Evolutionary conservation across 345 rosid species (phyloP), one percentile per base, ranked within the genome.

Genomic region (Cardiospermum halicacabum): DNA sequence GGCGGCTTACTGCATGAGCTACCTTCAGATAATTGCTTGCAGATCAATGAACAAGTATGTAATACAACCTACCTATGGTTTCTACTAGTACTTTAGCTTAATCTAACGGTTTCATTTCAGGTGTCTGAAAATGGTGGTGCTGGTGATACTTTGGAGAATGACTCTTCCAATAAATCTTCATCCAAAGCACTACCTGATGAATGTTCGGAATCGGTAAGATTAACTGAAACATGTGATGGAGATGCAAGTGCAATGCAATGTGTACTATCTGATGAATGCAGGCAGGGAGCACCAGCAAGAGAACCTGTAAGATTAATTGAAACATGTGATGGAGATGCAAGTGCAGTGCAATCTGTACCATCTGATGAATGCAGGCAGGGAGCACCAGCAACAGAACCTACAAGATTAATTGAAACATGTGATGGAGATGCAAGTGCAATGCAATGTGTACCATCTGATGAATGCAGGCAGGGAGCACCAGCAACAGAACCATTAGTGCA

Each of bases 221-320:
- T 76, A 54, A 66, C 79, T 70, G 74, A 42, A 71, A 62, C 47
- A 19, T 75, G 65, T 62, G 69, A 56, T 66, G 71, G 73, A 68
- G 65, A 62, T 56, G 74, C 73, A 66, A n/a, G n/a, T n/a, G n/a
- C n/a, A n/a, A n/a, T n/a, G n/a, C n/a, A n/a, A n/a, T n/a, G n/a
- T n/a, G n/a, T n/a, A n/a, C n/a, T n/a, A n/a, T n/a, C n/a, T n/a
- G n/a, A n/a, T n/a, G n/a, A n/a, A n/a, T n/a, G n/a, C n/a, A n/a
- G n/a, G n/a, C n/a, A n/a, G n/a, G n/a, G n/a, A n/a, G n/a, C n/a
- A n/a, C n/a, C n/a, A n/a, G n/a, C n/a, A n/a, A n/a, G n/a, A n/a
- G n/a, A 51, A 30, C 74, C 69, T 32, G 51, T 63, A 19, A 26
- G 75, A 64, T 70, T 76, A 54, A 66, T 78, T 70, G 74, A 42